These are phyloP conservation scores for Cylindrodendrum hubeiense DNA, from an alignment of 2,329 filamentous ascomycete genomes.

Conservation along the genomic window DNA sequence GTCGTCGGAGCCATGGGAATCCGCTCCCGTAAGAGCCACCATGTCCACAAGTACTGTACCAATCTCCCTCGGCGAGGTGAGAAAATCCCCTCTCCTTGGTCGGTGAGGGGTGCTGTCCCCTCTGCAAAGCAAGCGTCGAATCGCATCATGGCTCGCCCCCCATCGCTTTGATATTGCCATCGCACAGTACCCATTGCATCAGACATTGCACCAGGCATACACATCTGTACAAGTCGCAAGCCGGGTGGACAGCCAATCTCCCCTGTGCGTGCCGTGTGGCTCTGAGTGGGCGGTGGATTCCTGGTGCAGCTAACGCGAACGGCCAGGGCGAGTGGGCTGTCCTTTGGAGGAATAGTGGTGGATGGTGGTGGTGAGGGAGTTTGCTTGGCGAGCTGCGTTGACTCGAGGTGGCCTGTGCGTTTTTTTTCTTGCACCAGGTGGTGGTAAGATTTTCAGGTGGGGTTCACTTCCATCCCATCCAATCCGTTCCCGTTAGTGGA, in stretches of 20 bases:
- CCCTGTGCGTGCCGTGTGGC: slow-evolving; percentile 2
- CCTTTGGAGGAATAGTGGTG: slow-evolving; percentile 23
- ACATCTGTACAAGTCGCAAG: no score
- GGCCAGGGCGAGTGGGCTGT: slow-evolving; percentile 23
- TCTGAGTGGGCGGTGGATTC: neutral
- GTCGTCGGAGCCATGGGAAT: neutral
- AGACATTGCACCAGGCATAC: no score
- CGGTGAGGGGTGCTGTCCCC: neutral
- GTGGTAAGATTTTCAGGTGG: slow-evolving; percentile 25
- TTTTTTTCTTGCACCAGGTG: slow-evolving; percentile 8
- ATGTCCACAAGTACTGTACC: no score
- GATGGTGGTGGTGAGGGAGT: slow-evolving; percentile 13
- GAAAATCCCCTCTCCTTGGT: neutral
- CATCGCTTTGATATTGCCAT: neutral
- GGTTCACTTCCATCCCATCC: slow-evolving; percentile 13
- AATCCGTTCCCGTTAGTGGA: slow-evolving; percentile 15
- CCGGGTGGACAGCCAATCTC: neutral
- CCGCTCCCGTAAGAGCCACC: no score
- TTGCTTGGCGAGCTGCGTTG: slow-evolving; percentile 2
- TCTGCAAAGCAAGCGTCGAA: neutral
- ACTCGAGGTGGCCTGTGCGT: slow-evolving; percentile 19
- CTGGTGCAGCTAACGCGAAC: slow-evolving; percentile 16
- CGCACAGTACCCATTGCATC: neutral
- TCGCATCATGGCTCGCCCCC: neutral
- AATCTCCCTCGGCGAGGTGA: neutral